Base-by-base conservation (phyloP, 371 early-diverging fungal genomes). In the Choanephora cucurbitarum region DNA sequence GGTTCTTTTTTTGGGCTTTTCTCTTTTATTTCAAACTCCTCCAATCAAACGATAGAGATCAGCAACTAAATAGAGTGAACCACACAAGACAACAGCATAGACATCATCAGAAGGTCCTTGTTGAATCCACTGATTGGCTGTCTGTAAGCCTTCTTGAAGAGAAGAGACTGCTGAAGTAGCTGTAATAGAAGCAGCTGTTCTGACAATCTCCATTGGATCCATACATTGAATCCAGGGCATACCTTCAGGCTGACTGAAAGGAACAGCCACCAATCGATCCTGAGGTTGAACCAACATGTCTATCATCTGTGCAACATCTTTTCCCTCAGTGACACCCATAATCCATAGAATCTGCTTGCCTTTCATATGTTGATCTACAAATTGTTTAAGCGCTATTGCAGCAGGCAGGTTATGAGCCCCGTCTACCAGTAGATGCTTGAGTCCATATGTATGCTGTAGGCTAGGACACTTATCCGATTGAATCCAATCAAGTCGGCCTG, bases 361-460 rank as follows among this genome's bases (percentile, higher is more conserved):
- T 56, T 56, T 28, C 7, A 39, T 8, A 31, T 69, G 39, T 11
- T 70, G 56, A 55, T 89, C 84, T 5, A 93, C 68, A 66, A 84
- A 92, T 2, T 61, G 60, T 6, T 85, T 66, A 22, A 96, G 69
- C 3, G 77, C 87, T 13, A 56, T 46, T 0, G 90, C 85, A 0
- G 93, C 91, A 4, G 85, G 84, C 47, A 79, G 75, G 66, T 97
- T 97, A 66, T 97, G 96, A 1, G 95, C 94, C 10, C 95, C 97
- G 62, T 97, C 95, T 0, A 92, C 79, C 17, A 94, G 69, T 8
- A 93, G 57, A 60, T 65, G 49, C 5, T 39, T 28, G 15, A 58
- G 19, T 5, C 47, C 46, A 52, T 33, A 58, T 11, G 18, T 17
- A 11, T 9, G 33, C 14, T 41, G 5, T 14, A 58, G 37, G 1